Evolutionary conservation across 2,329 filamentous ascomycete species (phyloP).

Genomic region (Catunica adiposa): DNA sequence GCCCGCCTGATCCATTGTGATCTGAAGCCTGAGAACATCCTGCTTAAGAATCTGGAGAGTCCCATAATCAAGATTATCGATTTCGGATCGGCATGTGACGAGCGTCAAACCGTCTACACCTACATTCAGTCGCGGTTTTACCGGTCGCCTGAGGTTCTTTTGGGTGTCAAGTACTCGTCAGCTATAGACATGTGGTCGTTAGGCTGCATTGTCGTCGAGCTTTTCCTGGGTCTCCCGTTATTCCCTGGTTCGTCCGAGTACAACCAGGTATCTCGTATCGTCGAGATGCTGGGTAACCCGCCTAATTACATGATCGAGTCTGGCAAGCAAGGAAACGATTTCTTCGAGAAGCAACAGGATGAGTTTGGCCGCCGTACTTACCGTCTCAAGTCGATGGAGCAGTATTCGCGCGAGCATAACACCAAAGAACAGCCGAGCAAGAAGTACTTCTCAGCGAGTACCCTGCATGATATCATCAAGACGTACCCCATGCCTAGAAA

Average conservation of each 20-base stretch:
- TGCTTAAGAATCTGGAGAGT: conserved; percentile 94
- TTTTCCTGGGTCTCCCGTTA: conserved; percentile 77
- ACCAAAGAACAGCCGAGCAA: conserved; percentile 99
- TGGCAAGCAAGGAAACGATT: conserved; percentile 93
- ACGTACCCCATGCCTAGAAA: conserved; percentile 97
- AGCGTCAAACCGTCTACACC: conserved; percentile 95
- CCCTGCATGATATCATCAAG: conserved; percentile 90
- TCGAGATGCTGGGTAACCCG: conserved; percentile 92
- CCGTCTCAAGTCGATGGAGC: conserved; percentile 90
- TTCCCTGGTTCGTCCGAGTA: conserved; percentile 98
- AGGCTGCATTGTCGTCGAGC: conserved; percentile 92
- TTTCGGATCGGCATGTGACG: conserved; percentile 95
- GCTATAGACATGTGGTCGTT: conserved; percentile 99
- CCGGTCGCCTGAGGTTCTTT: conserved; percentile 81
- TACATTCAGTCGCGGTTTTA: conserved; percentile 99
- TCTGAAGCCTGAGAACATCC: conserved; percentile 92
- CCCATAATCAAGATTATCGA: conserved; percentile 99
- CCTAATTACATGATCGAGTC: conserved; percentile 99
- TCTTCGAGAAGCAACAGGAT: conserved; percentile 76
- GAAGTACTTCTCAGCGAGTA: conserved; percentile 94
- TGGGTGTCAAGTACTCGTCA: conserved; percentile 93
- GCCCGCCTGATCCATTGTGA: conserved; percentile 95
- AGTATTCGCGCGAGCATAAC: conserved; percentile 87
- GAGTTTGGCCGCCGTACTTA: conserved; percentile 87
- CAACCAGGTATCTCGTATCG: conserved; percentile 92